Conservation (phyloP, 768 basidiomycete genomes). For the Termitomyces sp. region DNA sequence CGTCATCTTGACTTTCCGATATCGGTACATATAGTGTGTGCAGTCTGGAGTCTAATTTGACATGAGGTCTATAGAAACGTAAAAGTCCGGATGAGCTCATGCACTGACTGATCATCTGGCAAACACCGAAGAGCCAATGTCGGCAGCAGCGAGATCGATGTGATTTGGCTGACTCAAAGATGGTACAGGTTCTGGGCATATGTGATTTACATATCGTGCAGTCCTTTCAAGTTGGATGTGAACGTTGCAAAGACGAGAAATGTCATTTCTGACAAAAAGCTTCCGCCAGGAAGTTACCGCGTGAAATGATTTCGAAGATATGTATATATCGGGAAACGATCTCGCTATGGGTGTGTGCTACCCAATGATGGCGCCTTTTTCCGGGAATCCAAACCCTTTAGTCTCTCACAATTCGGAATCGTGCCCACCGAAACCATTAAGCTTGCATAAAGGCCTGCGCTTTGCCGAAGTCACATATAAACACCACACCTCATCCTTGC, state of each 20-base stretch:
- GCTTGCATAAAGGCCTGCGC: slow-evolving; percentile 7
- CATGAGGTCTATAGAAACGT: background rate
- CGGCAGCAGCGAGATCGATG: background rate
- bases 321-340: slow-evolving; percentile 9
- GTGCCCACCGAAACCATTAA: slow-evolving; percentile 3
- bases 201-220: background rate
- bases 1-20: background rate
- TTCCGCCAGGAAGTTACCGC: slow-evolving; percentile 5
- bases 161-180: background rate
- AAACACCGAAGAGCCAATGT: slow-evolving; percentile 1
- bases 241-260: background rate
- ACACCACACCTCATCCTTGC: background rate
- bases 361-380: slow-evolving; percentile 14
- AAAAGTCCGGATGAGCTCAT: background rate
- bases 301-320: background rate
- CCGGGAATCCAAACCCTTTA: slow-evolving; percentile 11
- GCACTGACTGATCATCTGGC: background rate
- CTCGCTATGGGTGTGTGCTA: background rate
- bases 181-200: background rate
- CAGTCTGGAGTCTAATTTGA: background rate
- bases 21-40: background rate
- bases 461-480: background rate
- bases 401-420: slow-evolving; percentile 6
- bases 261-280: background rate
- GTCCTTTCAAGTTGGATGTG: background rate